Conservation (phyloP, 2,329 filamentous ascomycete species). For the Botrytis elliptica region DNA sequence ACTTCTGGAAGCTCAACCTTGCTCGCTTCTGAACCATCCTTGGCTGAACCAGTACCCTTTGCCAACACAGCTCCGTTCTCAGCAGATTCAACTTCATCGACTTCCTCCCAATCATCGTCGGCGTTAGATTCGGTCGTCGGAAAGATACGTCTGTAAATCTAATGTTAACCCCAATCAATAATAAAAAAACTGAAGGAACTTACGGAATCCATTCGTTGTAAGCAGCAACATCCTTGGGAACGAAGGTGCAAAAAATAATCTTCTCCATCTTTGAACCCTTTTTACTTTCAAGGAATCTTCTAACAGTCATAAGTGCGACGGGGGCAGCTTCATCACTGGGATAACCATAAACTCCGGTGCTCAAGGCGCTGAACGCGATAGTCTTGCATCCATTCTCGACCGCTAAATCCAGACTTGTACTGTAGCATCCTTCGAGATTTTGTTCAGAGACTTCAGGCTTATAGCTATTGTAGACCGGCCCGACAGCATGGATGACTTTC, state of each 20-base stretch:
- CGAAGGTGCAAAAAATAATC: conserved; percentile 84
- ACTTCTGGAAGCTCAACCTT: conserved; percentile 41
- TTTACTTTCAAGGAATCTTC: conserved; percentile 52
- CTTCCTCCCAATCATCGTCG: conserved; percentile 34
- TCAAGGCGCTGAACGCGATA: conserved; percentile 81
- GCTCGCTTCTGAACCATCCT: conserved; percentile 29
- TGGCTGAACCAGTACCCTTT: neutral
- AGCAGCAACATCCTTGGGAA: conserved; percentile 70
- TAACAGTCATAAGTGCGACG: conserved; percentile 63
- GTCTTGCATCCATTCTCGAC: conserved; percentile 63
- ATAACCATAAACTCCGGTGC: conserved; percentile 89
- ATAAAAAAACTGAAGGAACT: conserved; percentile 42
- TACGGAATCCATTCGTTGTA: conserved; percentile 74
- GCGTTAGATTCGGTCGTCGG: conserved; percentile 43
- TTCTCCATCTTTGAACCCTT: conserved; percentile 58
- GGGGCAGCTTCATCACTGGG: conserved; percentile 70
- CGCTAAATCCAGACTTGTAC: conserved; percentile 68
- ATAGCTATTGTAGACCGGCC: conserved; percentile 65
- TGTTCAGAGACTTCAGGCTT: conserved; percentile 45
- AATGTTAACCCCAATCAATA: conserved; percentile 13
- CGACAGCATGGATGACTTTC: conserved; percentile 87
- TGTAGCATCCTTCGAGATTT: conserved; percentile 65
- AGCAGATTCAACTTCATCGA: conserved; percentile 32
- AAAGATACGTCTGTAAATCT: conserved; percentile 46
- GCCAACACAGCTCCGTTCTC: conserved; percentile 29